A percentile compares a stretch with the other conserved stretches of the same genome.
Evolutionary conservation across 1,284 basidiomycete genomes (phyloP).

Genomic region (Pyrrhoderma lamaoense): DNA sequence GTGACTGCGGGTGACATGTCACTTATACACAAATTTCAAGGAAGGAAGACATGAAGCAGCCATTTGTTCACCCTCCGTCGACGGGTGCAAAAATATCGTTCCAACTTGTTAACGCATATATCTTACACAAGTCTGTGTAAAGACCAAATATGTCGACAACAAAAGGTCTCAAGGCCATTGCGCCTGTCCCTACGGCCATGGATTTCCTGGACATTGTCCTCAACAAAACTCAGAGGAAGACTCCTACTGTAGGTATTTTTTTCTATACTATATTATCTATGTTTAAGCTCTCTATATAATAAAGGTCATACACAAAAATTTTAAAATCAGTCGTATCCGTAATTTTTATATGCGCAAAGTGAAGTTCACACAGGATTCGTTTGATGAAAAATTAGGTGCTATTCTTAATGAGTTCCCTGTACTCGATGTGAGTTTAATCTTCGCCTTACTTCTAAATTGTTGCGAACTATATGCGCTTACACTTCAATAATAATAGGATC

Average conservation of each 20-base stretch:
- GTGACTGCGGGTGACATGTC: too few relatives aligned
- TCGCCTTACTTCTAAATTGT: too few relatives aligned
- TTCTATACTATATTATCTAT: too few relatives aligned
- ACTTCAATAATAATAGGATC: constrained; percentile 48
- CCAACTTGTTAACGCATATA: too few relatives aligned
- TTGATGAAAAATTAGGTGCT: constrained; percentile 92
- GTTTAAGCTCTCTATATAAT: too few relatives aligned
- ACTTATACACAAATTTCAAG: too few relatives aligned
- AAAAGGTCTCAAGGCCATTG: constrained; percentile 89
- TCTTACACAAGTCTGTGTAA: too few relatives aligned
- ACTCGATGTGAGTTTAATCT: constrained; percentile 66
- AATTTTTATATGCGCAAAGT: constrained; percentile 99
- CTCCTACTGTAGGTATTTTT: constrained; percentile 72
- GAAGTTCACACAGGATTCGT: constrained; percentile 97
- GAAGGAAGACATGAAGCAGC: too few relatives aligned
- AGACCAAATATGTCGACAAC: constrained; percentile 65
- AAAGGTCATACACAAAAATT: constrained; percentile 95
- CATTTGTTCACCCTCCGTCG: too few relatives aligned
- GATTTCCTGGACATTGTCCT: constrained; percentile 95
- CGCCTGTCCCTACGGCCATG: constrained; percentile 90
- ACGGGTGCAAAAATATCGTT: too few relatives aligned
- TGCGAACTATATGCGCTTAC: too few relatives aligned
- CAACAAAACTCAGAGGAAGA: constrained; percentile 94
- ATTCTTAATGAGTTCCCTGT: constrained; percentile 96
- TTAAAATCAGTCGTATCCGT: constrained; percentile 95